A percentile compares a stretch with the other conserved stretches of the same genome.
Evolutionary conservation across 306 rosid genomes (phyloP).

Genomic region (Mucuna pruriens): DNA sequence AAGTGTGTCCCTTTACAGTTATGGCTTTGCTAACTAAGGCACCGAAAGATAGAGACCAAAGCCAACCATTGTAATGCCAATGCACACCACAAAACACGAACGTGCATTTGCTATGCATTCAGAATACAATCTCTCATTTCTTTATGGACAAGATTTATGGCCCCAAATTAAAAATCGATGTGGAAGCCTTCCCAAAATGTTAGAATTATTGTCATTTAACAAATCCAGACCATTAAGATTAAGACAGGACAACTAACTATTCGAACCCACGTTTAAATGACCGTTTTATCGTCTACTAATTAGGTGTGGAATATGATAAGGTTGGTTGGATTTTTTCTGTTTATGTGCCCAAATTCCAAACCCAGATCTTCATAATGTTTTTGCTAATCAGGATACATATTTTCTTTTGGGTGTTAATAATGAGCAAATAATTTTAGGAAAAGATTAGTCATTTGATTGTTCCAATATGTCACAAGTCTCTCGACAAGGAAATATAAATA

Average conservation of each 20-base stretch:
- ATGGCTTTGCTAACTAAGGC: conserved; percentile 23
- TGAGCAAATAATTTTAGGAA: neutral
- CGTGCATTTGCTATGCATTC: neutral
- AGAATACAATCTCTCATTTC: neutral
- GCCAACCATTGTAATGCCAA: neutral
- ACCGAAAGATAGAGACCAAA: conserved; percentile 16
- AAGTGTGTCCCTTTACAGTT: conserved; percentile 32
- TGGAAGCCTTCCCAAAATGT: neutral
- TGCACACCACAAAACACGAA: conserved; percentile 17
- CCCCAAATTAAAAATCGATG: neutral
- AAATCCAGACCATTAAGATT: conserved; percentile 10
- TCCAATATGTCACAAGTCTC: neutral
- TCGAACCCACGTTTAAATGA: neutral
- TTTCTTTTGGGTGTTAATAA: neutral
- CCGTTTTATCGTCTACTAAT: neutral
- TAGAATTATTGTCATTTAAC: neutral
- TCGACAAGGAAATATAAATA: neutral
- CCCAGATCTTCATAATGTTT: neutral
- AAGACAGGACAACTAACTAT: neutral
- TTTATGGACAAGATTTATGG: conserved; percentile 13
- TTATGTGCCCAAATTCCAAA: neutral
- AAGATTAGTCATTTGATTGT: neutral
- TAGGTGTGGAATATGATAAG: neutral
- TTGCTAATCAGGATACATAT: neutral
- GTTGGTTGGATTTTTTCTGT: neutral